These are phyloP conservation scores for Capsicum baccatum DNA, from an alignment of 257 asterid genomes.

Conservation along the genomic window DNA sequence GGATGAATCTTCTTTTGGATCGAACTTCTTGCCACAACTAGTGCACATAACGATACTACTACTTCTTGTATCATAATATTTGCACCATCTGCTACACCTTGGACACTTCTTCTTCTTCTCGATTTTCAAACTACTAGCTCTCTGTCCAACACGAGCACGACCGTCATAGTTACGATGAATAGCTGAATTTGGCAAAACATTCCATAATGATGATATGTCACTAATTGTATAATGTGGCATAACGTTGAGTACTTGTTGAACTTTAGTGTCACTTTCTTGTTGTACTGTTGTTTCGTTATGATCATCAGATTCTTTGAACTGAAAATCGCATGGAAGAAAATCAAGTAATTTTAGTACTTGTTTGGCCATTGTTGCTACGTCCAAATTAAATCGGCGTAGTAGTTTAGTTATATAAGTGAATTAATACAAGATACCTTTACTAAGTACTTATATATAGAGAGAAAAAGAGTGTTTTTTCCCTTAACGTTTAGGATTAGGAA, in stretches of 20 bases:
- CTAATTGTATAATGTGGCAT: background rate
- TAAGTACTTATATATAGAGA: background rate
- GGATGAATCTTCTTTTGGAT: background rate
- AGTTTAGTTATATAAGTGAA: background rate
- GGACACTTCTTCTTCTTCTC: conserved; percentile 23
- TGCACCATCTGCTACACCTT: conserved; percentile 26
- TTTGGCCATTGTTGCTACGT: background rate
- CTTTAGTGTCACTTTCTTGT: background rate
- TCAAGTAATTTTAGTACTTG: background rate
- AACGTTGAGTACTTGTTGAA: background rate
- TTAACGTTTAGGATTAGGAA: background rate
- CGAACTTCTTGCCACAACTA: conserved; percentile 31
- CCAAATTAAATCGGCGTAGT: background rate
- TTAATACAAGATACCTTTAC: background rate
- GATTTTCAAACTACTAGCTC: background rate
- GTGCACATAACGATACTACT: background rate
- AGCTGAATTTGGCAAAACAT: background rate
- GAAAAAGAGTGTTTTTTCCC: background rate
- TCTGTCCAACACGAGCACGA: background rate
- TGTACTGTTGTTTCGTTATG: background rate
- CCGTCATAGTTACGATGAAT: background rate
- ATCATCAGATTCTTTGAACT: background rate
- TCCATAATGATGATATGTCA: conserved; percentile 6
- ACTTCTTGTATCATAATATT: background rate
- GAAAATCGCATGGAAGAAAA: background rate